These are phyloP conservation scores for Cudoniella acicularis DNA, from an alignment of 495 filamentous ascomycete genomes.

Conservation along the genomic window DNA sequence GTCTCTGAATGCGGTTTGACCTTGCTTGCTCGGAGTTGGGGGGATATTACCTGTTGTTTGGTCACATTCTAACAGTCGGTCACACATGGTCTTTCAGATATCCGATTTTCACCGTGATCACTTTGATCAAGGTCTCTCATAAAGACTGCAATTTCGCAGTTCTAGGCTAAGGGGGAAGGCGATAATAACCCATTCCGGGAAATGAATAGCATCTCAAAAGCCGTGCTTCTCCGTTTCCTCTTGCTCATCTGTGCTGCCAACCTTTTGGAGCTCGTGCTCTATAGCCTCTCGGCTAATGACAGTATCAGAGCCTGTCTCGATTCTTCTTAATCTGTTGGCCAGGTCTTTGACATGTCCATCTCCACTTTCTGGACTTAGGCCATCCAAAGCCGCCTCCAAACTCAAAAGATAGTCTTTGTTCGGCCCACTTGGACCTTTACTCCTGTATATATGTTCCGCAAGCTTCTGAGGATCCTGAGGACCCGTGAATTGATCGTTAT, in stretches of 20 bases:
- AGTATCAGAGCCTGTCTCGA: conserved; percentile 38
- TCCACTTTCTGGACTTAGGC: conserved; percentile 70
- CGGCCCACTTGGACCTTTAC: conserved; percentile 79
- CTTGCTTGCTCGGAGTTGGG: conserved; percentile 28
- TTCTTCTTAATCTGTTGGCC: conserved; percentile 49
- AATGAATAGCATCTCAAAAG: conserved; percentile 25
- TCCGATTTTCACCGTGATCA: conserved; percentile 25
- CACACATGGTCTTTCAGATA: conserved; percentile 21
- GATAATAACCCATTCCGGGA: conserved; percentile 17
- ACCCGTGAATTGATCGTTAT: conserved; percentile 89
- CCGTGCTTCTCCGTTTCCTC: conserved; percentile 53
- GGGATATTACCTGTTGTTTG: conserved; percentile 20
- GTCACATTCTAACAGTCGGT: conserved; percentile 8
- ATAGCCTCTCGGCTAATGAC: conserved; percentile 10
- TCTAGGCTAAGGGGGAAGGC: conserved; percentile 19
- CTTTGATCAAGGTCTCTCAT: conserved; percentile 24
- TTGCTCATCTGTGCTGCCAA: conserved; percentile 53
- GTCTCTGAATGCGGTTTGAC: conserved; percentile 29
- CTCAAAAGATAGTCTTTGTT: conserved; percentile 89
- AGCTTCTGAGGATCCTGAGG: conserved; percentile 76
- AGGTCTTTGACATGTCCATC: conserved; percentile 78
- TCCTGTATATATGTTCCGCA: conserved; percentile 76
- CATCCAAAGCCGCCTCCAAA: conserved; percentile 72
- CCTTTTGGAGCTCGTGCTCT: conserved; percentile 40
- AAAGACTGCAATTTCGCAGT: conserved; percentile 23